Base-by-base conservation (phyloP, 2,329 filamentous ascomycete genomes). In the Fusarium beomiforme region DNA sequence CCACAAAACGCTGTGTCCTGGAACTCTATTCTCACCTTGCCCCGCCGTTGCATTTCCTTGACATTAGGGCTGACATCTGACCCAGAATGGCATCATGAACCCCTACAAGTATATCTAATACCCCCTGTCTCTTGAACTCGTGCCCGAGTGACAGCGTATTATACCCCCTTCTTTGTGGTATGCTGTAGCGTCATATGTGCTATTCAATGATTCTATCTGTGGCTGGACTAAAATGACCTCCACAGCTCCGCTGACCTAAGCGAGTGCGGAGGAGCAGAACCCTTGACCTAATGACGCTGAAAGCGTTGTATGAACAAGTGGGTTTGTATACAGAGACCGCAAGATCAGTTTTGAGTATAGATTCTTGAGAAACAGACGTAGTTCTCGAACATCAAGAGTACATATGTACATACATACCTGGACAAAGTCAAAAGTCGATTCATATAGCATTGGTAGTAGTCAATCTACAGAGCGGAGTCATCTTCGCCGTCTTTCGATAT, bases 41-140 rank as follows among this genome's bases (percentile, higher is more conserved):
- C 41, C 31, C 41, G 63, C 44, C 21, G 24, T 55, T 64, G 31
- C 44, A 54, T 49, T 41, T 56, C 26, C 37, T 47, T 47, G 59
- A 62, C 53, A 43, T 59, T 70, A 72, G 61, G 70, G 71, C 76
- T 79, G 73, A 79, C 76, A 71, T 56, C 57, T 51, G 50, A 49
- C 56, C 24, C 76, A 97, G 94, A 97, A 97, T 75, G 95, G 94
- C 50, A 98, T 98, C 82, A 97, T 98, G 94, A 98, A 98, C 83
- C 95, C 95, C 1, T 98, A 98, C 86, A 98, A 98, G 84, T 98
- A 98, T 81, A 92, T 98, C 73, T 91, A 61, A 70, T 65, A 68
- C 55, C 58, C 61, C 61, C 29, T 33, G 60, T 63, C 42, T 51
- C 39, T 37, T 64, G 29, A 59, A 34, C 41, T 59, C 51, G 36